Percentiles rank a stretch among this genome's conserved stretches.
Conservation (phyloP, 116 monocot genomes). For the Zostera marina region DNA sequence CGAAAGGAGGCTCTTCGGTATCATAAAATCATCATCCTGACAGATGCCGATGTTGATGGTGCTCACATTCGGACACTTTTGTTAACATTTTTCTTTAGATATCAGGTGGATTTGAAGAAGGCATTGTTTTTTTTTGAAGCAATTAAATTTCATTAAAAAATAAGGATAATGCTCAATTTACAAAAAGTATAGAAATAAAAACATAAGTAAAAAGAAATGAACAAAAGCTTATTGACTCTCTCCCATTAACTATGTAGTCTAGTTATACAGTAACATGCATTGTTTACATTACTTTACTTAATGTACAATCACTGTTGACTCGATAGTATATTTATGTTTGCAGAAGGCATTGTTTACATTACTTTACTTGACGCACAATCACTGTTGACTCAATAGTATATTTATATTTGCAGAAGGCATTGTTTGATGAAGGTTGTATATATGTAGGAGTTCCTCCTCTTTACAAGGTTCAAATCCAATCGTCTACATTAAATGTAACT, state of each 20-base stretch:
- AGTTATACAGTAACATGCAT: too few species aligned
- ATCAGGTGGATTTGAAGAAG: constrained; percentile 38
- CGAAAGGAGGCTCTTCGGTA: constrained; percentile 78
- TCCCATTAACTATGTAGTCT: too few species aligned
- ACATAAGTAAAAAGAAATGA: too few species aligned
- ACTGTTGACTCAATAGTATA: neutral
- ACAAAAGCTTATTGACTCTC: too few species aligned
- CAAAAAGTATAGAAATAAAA: too few species aligned
- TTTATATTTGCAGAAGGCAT: constrained; percentile 46
- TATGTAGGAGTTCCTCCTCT: constrained; percentile 98
- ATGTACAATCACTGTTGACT: neutral
- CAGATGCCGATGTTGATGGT: constrained; percentile 99
- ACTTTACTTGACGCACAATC: neutral
- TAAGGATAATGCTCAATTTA: too few species aligned
- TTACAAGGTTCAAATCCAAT: constrained; percentile 50
- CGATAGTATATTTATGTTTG: constrained; percentile 4
- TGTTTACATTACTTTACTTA: neutral
- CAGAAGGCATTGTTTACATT: too few species aligned
- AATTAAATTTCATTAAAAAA: too few species aligned
- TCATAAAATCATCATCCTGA: constrained; percentile 94
- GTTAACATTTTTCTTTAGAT: constrained; percentile 97
- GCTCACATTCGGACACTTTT: constrained; percentile 95
- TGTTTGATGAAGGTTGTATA: constrained; percentile 95
- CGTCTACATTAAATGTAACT: neutral
- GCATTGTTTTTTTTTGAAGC: neutral